Base-by-base conservation (phyloP, 2,329 filamentous ascomycete genomes). In the Fusarium continuum region DNA sequence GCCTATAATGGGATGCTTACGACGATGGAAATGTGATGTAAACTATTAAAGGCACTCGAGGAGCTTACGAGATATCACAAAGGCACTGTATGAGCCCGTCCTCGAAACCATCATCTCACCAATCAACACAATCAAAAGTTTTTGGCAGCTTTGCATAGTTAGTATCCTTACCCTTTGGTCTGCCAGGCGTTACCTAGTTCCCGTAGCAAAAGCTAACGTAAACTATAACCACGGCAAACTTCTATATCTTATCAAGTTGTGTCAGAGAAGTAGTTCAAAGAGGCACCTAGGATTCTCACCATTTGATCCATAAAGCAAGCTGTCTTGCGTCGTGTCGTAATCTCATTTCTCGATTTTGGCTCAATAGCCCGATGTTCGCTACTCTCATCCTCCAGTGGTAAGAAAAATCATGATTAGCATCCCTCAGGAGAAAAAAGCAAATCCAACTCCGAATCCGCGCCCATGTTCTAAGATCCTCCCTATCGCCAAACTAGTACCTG, bases 251-350 rank as follows among this genome's bases (percentile, higher is more conserved):
- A 49, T 54, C 47, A 67, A 38, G 36, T 39, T n/a, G 59, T 61
- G 63, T 66, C 55, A 66, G 63, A 61, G 28, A 67, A 41, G 19
- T 41, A 32, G 36, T 49, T 63, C 45, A 38, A 41, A 46, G 50
- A 47, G n/a, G 56, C 64, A 59, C 56, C 26, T 43, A 58, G 64
- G 64, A 61, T 47, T 67, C 64, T 67, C 64, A 67, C 64, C 64
- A 67, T 57, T 61, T 58, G 50, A 31, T 57, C 38, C 36, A 48
- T 20, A 46, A 36, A 6, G 17, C 11, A 48, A 34, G 28, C 45
- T 44, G 35, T 46, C 26, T 44, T 14, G 20, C n/a, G 40, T 47
- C 25, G 50, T 49, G 44, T 56, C 59, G 59, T 64, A 41, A 36
- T 52, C 36, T 61, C 47, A 65, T 62, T 48, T 49, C 45, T 65